phyloP scores from a whole-genome alignment of 345 rosid genomes.

The Lenwebbia sp. region DNA sequence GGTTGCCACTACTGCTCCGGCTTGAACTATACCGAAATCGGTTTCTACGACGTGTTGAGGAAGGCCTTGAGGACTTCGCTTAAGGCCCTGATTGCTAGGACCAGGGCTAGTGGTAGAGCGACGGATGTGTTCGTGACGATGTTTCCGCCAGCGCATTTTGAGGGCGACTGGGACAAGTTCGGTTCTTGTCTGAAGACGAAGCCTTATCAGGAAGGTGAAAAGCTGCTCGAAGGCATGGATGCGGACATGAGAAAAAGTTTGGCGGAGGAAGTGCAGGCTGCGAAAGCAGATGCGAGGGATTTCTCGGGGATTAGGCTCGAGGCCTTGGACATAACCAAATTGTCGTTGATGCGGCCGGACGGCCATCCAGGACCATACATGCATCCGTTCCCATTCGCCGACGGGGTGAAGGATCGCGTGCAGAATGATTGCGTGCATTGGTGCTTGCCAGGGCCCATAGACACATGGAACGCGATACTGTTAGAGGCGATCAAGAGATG shows the following conservation, averaged over 20 bases:
- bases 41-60: constrained; percentile 62
- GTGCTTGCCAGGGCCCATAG: constrained; percentile 95
- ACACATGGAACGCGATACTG: constrained; percentile 87
- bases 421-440: constrained; percentile 96
- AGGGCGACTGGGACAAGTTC: constrained; percentile 91
- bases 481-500: constrained; percentile 52
- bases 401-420: constrained; percentile 59
- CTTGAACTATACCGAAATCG: constrained; percentile 64
- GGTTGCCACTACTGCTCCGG: constrained; percentile 85
- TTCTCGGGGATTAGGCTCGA: constrained; percentile 31
- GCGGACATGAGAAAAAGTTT: constrained; percentile 57
- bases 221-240: constrained; percentile 64
- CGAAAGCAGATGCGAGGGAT: constrained; percentile 17
- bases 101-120: constrained; percentile 9
- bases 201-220: constrained; percentile 58
- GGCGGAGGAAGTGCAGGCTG: constrained; percentile 48
- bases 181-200: constrained; percentile 78
- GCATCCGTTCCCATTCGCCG: constrained; percentile 66
- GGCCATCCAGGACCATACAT: constrained; percentile 95
- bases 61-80: constrained; percentile 66
- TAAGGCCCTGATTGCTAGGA: constrained; percentile 26
- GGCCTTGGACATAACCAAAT: constrained; percentile 58
- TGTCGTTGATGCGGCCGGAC: constrained; percentile 68
- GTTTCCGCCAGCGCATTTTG: constrained; percentile 89
- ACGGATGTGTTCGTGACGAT: constrained; percentile 45